Evolutionary conservation across 2,329 filamentous ascomycete species (phyloP).

Genomic region (Ilyonectria robusta): DNA sequence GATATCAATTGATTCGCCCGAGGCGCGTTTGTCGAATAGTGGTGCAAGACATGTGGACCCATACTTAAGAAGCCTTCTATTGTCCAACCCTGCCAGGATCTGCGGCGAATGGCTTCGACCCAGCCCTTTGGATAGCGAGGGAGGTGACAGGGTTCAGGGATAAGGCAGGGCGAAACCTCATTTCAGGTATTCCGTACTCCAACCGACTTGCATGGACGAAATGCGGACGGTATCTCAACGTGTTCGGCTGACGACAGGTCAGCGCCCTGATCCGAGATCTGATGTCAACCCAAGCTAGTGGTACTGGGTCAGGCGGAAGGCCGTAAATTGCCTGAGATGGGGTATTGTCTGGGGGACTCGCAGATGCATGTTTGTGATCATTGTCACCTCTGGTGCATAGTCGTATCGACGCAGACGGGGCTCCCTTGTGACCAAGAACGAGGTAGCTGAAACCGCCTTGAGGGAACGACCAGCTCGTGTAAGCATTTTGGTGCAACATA

Average conservation of each 20-base stretch:
- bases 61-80: slow-evolving; percentile 22
- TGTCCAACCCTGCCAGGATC: slow-evolving; percentile 30
- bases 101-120: slow-evolving; percentile 38
- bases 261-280: slow-evolving; percentile 7
- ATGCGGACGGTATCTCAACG: slow-evolving; percentile 6
- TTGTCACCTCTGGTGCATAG: background rate
- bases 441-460: background rate
- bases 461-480: background rate
- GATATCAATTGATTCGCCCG: slow-evolving; percentile 27
- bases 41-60: slow-evolving; percentile 28
- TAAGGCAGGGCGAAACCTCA: slow-evolving; percentile 39
- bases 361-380: background rate
- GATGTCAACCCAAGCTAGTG: slow-evolving; percentile 24
- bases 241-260: slow-evolving; percentile 1
- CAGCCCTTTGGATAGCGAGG: slow-evolving; percentile 45
- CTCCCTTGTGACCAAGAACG: background rate
- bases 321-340: background rate
- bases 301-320: background rate
- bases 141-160: slow-evolving; percentile 43
- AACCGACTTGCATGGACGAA: slow-evolving; percentile 33
- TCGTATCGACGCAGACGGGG: background rate
- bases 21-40: slow-evolving; percentile 28
- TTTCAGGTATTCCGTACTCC: slow-evolving; percentile 33
- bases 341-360: background rate
- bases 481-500: background rate